Evolutionary conservation across 1,139 yeast genomes (phyloP).

Genomic region (Arxiozyma slooffiae): DNA sequence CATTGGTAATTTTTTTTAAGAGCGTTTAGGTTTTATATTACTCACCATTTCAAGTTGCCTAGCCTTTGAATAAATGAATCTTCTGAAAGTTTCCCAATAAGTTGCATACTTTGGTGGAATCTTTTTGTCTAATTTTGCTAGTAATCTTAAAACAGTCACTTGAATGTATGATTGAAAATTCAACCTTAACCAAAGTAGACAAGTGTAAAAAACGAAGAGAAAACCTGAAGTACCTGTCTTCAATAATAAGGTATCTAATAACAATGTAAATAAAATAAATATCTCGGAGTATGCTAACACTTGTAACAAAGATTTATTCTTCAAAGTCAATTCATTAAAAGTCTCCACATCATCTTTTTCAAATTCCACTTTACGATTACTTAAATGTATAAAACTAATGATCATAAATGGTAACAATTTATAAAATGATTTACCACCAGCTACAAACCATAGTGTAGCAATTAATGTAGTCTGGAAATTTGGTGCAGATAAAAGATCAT

Average conservation of each 20-base stretch:
- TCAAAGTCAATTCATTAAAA: conserved; percentile 7
- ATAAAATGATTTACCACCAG: conserved; percentile 51
- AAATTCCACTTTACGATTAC: conserved; percentile 37
- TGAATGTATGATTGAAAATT: conserved; percentile 35
- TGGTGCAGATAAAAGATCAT: conserved; percentile 53
- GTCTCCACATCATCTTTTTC: conserved; percentile 8
- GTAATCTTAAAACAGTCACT: conserved; percentile 24
- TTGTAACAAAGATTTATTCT: conserved; percentile 34
- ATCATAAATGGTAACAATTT: conserved; percentile 52
- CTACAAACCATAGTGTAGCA: conserved; percentile 49
- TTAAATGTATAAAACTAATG: conserved; percentile 49
- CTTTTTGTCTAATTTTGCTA: conserved; percentile 25
- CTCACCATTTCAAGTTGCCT: conserved; percentile 12
- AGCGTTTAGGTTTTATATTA: conserved; percentile 9
- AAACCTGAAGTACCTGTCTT: conserved; percentile 61
- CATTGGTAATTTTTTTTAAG: neutral
- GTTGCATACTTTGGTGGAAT: conserved; percentile 28
- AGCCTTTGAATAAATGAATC: conserved; percentile 23
- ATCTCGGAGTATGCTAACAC: conserved; percentile 55
- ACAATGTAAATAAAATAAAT: conserved; percentile 41
- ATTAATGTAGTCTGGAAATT: conserved; percentile 57
- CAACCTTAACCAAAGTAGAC: conserved; percentile 63
- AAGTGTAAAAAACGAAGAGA: conserved; percentile 46
- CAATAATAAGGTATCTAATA: conserved; percentile 48
- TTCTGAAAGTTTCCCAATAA: conserved; percentile 29